Conservation (phyloP, 441 rosid species). For the Melastoma candidum region DNA sequence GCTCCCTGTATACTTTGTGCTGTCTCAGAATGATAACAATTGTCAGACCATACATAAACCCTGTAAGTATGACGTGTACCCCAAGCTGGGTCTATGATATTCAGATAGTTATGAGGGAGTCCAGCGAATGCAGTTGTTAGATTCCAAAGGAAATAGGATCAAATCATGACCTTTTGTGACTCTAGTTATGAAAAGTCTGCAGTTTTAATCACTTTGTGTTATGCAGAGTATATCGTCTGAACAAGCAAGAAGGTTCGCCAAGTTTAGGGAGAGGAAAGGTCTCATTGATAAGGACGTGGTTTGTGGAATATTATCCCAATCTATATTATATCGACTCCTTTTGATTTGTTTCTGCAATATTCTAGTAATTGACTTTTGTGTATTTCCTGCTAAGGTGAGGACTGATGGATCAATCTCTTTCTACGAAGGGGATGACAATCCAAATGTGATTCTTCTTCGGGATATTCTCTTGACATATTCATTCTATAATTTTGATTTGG, state of each 20-base stretch:
- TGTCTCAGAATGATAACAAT: no score
- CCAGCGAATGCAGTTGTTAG: no score
- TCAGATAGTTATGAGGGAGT: no score
- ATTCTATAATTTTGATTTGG: slow-evolving; percentile 95
- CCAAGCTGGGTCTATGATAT: no score
- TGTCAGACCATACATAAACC: no score
- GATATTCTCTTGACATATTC: slow-evolving; percentile 90
- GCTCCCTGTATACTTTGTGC: no score
- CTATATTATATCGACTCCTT: slow-evolving; percentile 3
- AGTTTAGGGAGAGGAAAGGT: slow-evolving; percentile 92
- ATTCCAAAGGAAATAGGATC: no score
- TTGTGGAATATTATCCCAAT: slow-evolving; percentile 20
- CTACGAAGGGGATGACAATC: slow-evolving; percentile 91
- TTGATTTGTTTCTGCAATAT: slow-evolving; percentile 1
- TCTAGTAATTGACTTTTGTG: slow-evolving; percentile 7
- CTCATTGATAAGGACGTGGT: slow-evolving; percentile 96
- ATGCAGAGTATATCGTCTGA: slow-evolving; percentile 78
- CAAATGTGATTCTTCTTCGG: slow-evolving; percentile 62
- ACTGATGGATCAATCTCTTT: slow-evolving; percentile 75
- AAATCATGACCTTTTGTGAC: no score
- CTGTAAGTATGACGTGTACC: no score
- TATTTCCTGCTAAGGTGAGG: slow-evolving; percentile 56
- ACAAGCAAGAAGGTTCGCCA: slow-evolving; percentile 88
- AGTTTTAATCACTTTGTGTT: slow-evolving; percentile 10
- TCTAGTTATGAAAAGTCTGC: neutral